phyloP scores from a whole-genome alignment of 192 early-diverging fungal species.

The Coemansia sp. region DNA sequence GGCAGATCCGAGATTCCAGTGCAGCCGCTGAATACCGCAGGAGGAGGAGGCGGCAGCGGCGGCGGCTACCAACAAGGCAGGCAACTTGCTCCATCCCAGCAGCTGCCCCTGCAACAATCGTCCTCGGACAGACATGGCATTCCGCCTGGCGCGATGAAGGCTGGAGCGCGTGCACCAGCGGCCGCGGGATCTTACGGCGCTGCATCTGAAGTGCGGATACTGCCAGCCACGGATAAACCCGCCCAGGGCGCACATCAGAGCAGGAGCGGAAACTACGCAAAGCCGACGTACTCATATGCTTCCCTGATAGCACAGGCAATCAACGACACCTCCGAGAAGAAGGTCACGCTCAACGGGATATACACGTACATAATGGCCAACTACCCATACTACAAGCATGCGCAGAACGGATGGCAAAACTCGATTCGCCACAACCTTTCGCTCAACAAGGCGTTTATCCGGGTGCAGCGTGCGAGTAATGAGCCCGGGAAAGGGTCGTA shows the following conservation, averaged over 20 bases:
- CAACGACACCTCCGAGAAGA: constrained; percentile 65
- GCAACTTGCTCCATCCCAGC: neutral
- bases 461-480: constrained; percentile 76
- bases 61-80: neutral
- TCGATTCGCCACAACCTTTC: constrained; percentile 96
- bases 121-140: neutral
- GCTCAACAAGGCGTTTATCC: constrained; percentile 92
- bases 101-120: neutral
- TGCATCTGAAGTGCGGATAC: constrained; percentile 35
- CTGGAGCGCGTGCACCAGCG: neutral
- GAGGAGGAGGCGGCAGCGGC: neutral
- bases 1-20: neutral
- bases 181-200: neutral
- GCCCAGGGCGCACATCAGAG: constrained; percentile 1
- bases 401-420: constrained; percentile 94
- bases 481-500: constrained; percentile 94
- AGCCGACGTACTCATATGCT: constrained; percentile 87
- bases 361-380: constrained; percentile 80
- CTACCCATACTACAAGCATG: constrained; percentile 86
- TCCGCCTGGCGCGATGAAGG: neutral
- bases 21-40: neutral
- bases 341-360: constrained; percentile 84
- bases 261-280: constrained; percentile 24
- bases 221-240: constrained; percentile 41
- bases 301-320: constrained; percentile 90